Base-by-base conservation (phyloP, 768 basidiomycete species). In the Auriscalpium vulgare region DNA sequence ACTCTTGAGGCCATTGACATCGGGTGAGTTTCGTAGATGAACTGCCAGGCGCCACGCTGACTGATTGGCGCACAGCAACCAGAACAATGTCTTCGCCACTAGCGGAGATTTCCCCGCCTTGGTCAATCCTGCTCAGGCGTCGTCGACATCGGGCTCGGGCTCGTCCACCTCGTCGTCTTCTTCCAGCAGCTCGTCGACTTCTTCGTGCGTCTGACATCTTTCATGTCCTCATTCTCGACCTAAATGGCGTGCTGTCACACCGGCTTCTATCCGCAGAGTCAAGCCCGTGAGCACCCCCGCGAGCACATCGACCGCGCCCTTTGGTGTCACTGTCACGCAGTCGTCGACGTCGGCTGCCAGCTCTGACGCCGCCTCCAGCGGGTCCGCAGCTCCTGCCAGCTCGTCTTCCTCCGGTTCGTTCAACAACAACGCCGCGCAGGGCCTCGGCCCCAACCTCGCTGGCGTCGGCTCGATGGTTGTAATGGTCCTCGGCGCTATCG, bases 1-100 rank as follows among this genome's bases (percentile, higher is more conserved):
- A 59, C 55, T 3, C 8, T 62, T 10, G 23, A 54, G 47, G 61
- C 61, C 11, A 59, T 62, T 21, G 36, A 45, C 48, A 21, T 62
- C 47, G 23, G 46, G 61, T 60, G 45, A 6, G 61, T 36, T 19
- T 11, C 10, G 29, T 5, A 29, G 29, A 10, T 34, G 21, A 9
- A 40, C 13, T 19, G 19, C 35, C 29, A 44, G 17, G 23, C 47
- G 17, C n/a, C n/a, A 17, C 21, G 5, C 44, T 51, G 21, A 60
- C 43, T 23, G 2, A 9, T 10, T 14, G 16, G 35, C 43, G 19
- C 43, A 46, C 47, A 62, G 61, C 38, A 55, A 62, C 16, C 51
- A 60, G 50, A 36, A 35, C 13, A 0, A 23, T 0, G 47, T 57
- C 10, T 35, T 50, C 21, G 58, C 43, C 38, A 48, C 49, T 23